phyloP scores from a whole-genome alignment of 257 asterid species.

The Solanum pennellii region DNA sequence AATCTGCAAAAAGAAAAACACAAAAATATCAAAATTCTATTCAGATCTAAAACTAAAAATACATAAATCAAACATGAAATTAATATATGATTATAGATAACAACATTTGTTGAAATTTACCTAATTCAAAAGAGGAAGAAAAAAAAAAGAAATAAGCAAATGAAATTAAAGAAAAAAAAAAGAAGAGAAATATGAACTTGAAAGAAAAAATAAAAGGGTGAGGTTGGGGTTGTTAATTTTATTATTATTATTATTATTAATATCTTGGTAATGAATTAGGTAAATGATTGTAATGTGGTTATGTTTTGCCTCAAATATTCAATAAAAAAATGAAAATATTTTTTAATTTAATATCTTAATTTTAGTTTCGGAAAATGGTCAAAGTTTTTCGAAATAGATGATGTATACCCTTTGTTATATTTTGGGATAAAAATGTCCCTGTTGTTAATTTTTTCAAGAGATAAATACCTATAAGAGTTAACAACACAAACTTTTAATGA shows the following conservation, averaged over 20 bases:
- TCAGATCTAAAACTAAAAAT: not conserved
- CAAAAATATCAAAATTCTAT: not conserved
- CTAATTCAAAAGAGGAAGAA: not conserved
- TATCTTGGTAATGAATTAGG: not conserved
- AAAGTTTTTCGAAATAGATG: too few species aligned
- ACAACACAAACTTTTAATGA: not conserved
- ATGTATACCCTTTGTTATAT: accelerated
- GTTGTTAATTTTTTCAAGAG: accelerated
- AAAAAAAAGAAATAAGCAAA: not conserved
- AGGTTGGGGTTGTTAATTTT: not conserved
- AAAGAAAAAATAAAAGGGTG: not conserved
- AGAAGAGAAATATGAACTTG: not conserved
- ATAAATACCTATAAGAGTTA: not conserved
- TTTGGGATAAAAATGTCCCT: not conserved
- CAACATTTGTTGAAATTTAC: not conserved
- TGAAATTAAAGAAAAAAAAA: not conserved
- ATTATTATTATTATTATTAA: too few species aligned
- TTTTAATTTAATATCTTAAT: too few species aligned
- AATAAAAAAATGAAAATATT: too few species aligned
- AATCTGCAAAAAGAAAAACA: not conserved
- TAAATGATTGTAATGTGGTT: not conserved
- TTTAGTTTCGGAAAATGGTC: not conserved
- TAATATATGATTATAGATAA: not conserved
- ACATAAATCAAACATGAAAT: not conserved
- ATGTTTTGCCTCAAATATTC: not conserved